These are phyloP conservation scores for Asterophora parasitica DNA, from an alignment of 768 basidiomycete species.

Conservation along the genomic window DNA sequence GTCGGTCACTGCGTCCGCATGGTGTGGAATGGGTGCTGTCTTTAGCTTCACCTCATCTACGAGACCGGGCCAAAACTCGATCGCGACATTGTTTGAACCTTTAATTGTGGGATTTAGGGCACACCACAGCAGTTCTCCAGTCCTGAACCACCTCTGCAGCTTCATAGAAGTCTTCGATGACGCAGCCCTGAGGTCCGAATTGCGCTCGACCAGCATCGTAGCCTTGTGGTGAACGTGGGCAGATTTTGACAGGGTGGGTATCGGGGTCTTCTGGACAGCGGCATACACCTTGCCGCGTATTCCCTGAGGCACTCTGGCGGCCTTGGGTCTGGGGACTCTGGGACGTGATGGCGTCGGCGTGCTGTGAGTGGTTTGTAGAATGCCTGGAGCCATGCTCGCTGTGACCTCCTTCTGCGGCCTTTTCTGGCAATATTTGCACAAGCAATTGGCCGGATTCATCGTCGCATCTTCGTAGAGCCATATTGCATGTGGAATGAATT, in stretches of 20 bases:
- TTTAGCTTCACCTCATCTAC: slow-evolving; percentile 55
- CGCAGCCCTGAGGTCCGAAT: slow-evolving; percentile 58
- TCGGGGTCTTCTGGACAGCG: slow-evolving; percentile 33
- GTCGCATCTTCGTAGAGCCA: slow-evolving; percentile 65
- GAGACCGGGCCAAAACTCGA: slow-evolving; percentile 71
- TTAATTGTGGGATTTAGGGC: slow-evolving; percentile 47
- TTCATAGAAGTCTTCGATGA: slow-evolving; percentile 39
- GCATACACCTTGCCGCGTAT: slow-evolving; percentile 33
- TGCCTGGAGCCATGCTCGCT: slow-evolving; percentile 41
- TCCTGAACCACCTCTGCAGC: slow-evolving; percentile 58
- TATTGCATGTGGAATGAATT: slow-evolving; percentile 79
- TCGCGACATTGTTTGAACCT: slow-evolving; percentile 36
- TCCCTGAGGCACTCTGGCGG: slow-evolving; percentile 17
- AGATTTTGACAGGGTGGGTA: slow-evolving; percentile 25
- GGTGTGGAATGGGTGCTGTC: slow-evolving; percentile 33
- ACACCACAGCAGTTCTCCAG: slow-evolving; percentile 72
- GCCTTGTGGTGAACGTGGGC: slow-evolving; percentile 33
- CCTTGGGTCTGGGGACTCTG: slow-evolving; percentile 19
- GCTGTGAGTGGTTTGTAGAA: slow-evolving; percentile 23
- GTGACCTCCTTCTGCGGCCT: slow-evolving; percentile 68
- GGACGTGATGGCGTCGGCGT: slow-evolving; percentile 22
- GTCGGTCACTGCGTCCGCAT: slow-evolving; percentile 19
- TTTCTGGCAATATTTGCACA: slow-evolving; percentile 76
- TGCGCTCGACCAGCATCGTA: slow-evolving; percentile 56
- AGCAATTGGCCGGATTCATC: slow-evolving; percentile 46